Evolutionary conservation across 805 yeast genomes (phyloP), one percentile per base, ranked within the genome.

Genomic region (Spathaspora boniae): DNA sequence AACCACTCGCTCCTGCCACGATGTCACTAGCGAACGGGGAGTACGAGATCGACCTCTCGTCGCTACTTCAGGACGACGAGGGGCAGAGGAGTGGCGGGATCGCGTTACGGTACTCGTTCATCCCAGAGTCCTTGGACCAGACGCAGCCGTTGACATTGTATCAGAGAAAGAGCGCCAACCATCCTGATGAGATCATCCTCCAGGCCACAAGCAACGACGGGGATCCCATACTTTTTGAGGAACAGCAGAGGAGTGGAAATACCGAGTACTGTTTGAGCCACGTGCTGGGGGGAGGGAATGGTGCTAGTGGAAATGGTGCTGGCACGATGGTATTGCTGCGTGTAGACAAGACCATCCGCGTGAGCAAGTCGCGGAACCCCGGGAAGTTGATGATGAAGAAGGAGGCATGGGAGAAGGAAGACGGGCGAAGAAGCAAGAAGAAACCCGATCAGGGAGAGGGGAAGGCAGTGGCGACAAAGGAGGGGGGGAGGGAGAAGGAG

Each of bases 11-110:
- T n/a, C n/a, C n/a, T n/a, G n/a, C n/a, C 29, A 33, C 17, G 3
- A 60, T 60, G 65, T 45, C 50, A n/a, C 41, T 60, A 25, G 53
- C 64, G 12, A 70, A 67, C 47, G 73, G 73, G 12, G 73, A 67
- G 42, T 67, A 67, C 46, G 70, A 62, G 18, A 56, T 67, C 25
- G 72, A 66, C 38, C 44, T 65, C 29, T 48, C 59, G 33, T 51
- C 42, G n/a, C 45, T 59, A 12, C 36, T 38, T 20, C 20, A 23
- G 11, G 14, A 23, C 9, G 19, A 33, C 24, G 31, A 34, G 25
- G 25, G 22, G 26, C 18, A 31, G 15, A n/a, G 24, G 5, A 7
- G 15, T 4, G 9, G 9, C 19, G 9, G 28, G 19, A 32, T 57
- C 9, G 67, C 63, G 16, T 47, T 67, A 18, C 51, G 72, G 19